Percentiles rank a stretch among this genome's conserved stretches.
These are phyloP conservation scores for Candida xiaguanensis DNA, from an alignment of 805 yeast genomes.

Conservation along the genomic window DNA sequence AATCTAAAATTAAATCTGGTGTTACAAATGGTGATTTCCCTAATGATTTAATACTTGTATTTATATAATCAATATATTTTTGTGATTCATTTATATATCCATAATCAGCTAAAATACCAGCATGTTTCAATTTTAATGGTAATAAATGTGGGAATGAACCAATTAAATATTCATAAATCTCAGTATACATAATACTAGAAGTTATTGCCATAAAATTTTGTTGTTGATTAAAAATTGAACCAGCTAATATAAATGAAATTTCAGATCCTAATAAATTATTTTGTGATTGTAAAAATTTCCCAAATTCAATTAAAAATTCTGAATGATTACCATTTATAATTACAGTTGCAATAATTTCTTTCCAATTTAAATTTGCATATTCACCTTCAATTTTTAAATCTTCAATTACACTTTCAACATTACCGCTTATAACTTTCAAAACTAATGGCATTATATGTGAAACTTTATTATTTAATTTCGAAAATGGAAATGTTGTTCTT, in stretches of 20 bases:
- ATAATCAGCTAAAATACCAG: conserved; percentile 63
- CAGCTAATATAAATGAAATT: conserved; percentile 45
- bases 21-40: conserved; percentile 30
- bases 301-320: conserved; percentile 49
- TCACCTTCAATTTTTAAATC: conserved; percentile 42
- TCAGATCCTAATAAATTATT: conserved; percentile 36
- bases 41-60: conserved; percentile 24
- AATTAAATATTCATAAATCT: conserved; percentile 59
- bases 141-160: conserved; percentile 51
- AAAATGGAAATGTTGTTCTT: conserved; percentile 41
- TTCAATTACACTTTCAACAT: conserved; percentile 48
- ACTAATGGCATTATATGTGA: conserved; percentile 49
- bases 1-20: conserved; percentile 22
- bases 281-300: conserved; percentile 34
- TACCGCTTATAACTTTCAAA: conserved; percentile 64
- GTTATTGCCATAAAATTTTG: conserved; percentile 8
- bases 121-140: conserved; percentile 62
- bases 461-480: conserved; percentile 36
- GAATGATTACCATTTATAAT: conserved; percentile 18
- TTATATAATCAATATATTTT: conserved; percentile 55
- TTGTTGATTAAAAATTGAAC: conserved; percentile 32
- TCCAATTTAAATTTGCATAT: conserved; percentile 54
- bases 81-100: conserved; percentile 59
- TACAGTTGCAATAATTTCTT: conserved; percentile 40
- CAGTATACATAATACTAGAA: conserved; percentile 50